Evolutionary conservation across 768 basidiomycete genomes (phyloP).

Genomic region (Rhizopogon vinicolor): DNA sequence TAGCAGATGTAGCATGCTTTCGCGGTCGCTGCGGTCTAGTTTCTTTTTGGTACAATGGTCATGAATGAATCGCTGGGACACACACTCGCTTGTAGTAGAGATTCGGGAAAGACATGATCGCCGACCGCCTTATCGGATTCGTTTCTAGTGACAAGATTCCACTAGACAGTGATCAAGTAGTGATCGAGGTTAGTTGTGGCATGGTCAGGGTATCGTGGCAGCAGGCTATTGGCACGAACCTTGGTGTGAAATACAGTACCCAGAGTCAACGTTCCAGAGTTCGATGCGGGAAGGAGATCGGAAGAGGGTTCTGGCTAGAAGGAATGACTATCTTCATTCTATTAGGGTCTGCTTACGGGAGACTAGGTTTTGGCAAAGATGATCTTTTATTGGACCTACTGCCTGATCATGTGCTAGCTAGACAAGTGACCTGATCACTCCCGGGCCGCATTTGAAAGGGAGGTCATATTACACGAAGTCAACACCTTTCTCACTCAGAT

Average conservation of each 20-base stretch:
- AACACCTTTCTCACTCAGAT: conserved; percentile 15
- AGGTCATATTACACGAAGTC: neutral
- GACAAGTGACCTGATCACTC: conserved; percentile 1
- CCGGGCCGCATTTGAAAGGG: neutral
- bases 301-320: no score
- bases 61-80: conserved; percentile 23
- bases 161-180: neutral
- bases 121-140: neutral
- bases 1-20: conserved; percentile 77
- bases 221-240: neutral
- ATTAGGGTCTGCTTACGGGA: no score
- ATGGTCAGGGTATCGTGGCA: neutral
- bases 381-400: neutral
- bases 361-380: neutral
- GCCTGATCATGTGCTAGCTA: conserved; percentile 1
- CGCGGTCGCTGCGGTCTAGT: conserved; percentile 71
- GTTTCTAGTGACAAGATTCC: no score
- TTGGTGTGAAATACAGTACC: neutral
- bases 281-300: neutral
- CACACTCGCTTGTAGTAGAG: conserved; percentile 88
- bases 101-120: conserved; percentile 69
- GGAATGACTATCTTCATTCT: no score
- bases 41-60: neutral
- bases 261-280: neutral
- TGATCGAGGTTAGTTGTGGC: neutral